Percentiles rank a stretch among this genome's conserved stretches.
Conservation (phyloP, 2,329 filamentous ascomycete species). For the Pseudocercospora fijiensis region DNA sequence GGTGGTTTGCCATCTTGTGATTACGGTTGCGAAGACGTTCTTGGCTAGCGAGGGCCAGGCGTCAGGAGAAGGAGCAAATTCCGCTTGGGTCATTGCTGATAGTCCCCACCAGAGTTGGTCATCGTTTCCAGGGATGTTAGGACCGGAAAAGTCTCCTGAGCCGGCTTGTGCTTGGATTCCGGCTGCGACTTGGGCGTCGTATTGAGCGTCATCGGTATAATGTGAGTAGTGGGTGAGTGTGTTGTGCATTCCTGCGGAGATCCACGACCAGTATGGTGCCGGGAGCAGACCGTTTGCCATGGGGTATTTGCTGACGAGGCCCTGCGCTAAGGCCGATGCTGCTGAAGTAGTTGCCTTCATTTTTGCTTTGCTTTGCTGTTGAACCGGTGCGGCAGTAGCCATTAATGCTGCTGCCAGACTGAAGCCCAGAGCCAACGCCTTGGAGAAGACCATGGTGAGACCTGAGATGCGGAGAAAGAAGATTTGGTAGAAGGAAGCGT, state of each 20-base stretch:
- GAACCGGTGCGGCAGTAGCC: not conserved
- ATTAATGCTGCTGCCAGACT: not conserved
- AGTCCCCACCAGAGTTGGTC: slow-evolving; percentile 76
- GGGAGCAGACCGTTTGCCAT: not conserved
- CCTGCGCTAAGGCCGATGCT: not conserved
- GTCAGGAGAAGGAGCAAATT: slow-evolving; percentile 65
- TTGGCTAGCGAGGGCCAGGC: slow-evolving; percentile 70
- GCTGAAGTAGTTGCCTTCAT: not conserved
- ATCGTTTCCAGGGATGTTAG: slow-evolving; percentile 47
- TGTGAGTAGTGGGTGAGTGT: slow-evolving; percentile 68
- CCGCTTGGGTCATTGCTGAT: slow-evolving; percentile 74
- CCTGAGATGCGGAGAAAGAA: not conserved
- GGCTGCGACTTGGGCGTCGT: slow-evolving; percentile 60
- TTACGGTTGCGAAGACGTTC: slow-evolving; percentile 76
- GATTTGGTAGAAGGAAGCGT: not conserved
- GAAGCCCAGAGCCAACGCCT: not conserved
- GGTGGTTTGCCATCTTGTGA: slow-evolving; percentile 64
- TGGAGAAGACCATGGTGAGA: not conserved
- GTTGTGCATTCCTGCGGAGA: slow-evolving; percentile 64
- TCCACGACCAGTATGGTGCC: slow-evolving; percentile 56
- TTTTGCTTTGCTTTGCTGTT: not conserved
- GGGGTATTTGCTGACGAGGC: not conserved
- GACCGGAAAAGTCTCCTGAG: slow-evolving; percentile 57
- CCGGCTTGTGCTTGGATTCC: slow-evolving; percentile 63
- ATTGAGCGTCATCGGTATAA: slow-evolving; percentile 61